Conservation (phyloP, 2,329 filamentous ascomycete genomes). For the Penicillium sp. region DNA sequence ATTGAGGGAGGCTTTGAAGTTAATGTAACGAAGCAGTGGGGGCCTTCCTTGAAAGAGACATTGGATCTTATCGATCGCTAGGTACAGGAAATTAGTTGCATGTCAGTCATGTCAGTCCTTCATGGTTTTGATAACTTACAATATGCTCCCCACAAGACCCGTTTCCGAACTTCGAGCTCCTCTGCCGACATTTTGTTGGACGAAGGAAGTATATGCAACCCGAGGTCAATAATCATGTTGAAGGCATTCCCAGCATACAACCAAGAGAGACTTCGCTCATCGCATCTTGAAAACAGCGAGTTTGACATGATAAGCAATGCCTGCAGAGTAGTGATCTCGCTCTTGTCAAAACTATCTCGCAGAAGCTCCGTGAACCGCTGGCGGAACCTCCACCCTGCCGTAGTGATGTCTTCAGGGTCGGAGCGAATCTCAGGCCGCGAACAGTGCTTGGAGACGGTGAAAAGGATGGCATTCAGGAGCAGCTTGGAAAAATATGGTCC, state of each 20-base stretch:
- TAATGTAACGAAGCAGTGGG: conserved; percentile 41
- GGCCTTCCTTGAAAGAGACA: conserved; percentile 52
- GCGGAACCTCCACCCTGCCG: conserved; percentile 48
- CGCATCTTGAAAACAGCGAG: conserved; percentile 49
- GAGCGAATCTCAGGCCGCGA: conserved; percentile 44
- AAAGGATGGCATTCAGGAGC: conserved; percentile 50
- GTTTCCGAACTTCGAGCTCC: conserved; percentile 43
- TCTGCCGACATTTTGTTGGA: conserved; percentile 41
- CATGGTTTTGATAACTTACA: conserved; percentile 4
- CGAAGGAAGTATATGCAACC: conserved; percentile 45
- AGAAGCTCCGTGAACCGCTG: conserved; percentile 47
- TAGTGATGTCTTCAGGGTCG: conserved; percentile 45
- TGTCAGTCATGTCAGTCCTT: too few species aligned
- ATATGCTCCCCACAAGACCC: conserved; percentile 47
- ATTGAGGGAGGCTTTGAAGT: conserved; percentile 45
- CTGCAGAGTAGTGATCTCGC: conserved; percentile 52
- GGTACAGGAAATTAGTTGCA: background rate
- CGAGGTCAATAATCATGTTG: conserved; percentile 50
- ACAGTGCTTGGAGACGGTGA: conserved; percentile 46
- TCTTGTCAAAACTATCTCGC: conserved; percentile 45
- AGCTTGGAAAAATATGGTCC: conserved; percentile 52
- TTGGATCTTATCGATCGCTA: conserved; percentile 49
- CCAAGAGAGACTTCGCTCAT: conserved; percentile 51
- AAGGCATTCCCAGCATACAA: conserved; percentile 50
- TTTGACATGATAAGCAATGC: conserved; percentile 50